phyloP scores from a whole-genome alignment of 2,329 filamentous ascomycete species.

The Didymella sp. region DNA sequence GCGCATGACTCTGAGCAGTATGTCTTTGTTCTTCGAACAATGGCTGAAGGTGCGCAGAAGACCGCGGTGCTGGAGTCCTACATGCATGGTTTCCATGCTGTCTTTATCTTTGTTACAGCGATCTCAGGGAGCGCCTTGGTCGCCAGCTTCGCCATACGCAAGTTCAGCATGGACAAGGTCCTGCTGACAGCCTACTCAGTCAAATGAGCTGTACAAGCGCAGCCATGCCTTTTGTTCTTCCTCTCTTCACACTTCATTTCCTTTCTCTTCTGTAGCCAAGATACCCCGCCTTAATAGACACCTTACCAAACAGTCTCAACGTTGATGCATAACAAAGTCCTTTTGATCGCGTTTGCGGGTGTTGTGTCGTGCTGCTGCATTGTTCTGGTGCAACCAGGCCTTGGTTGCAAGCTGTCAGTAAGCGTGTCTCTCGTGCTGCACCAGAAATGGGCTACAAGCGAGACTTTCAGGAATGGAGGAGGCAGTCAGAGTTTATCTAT shows the following conservation, averaged over 20 bases:
- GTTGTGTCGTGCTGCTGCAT: not conserved
- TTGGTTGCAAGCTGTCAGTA: not conserved
- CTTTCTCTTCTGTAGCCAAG: not conserved
- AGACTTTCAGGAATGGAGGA: too few species aligned
- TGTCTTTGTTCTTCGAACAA: conserved; percentile 29
- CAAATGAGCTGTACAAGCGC: conserved; percentile 13
- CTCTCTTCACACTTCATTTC: not conserved
- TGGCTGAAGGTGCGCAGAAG: conserved; percentile 27
- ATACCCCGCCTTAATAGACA: not conserved
- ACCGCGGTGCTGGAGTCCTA: conserved; percentile 34
- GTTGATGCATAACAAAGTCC: too few species aligned
- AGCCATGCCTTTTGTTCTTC: not conserved
- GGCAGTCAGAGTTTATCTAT: too few species aligned
- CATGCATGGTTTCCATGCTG: conserved; percentile 34
- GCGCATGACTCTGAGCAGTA: conserved; percentile 42
- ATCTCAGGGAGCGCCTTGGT: conserved; percentile 34
- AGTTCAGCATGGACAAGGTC: conserved; percentile 43
- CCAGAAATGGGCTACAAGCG: too few species aligned
- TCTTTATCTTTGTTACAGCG: conserved; percentile 35
- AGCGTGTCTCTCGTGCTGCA: not conserved
- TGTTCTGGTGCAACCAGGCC: not conserved
- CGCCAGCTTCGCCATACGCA: conserved; percentile 37
- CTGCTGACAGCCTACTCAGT: conserved; percentile 32
- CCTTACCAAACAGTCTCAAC: not conserved
- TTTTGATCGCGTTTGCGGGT: not conserved